A percentile compares a stretch with the other conserved stretches of the same genome.
Evolutionary conservation across 208 protist genomes (phyloP).

Genomic region (Trypanosoma caninum): DNA sequence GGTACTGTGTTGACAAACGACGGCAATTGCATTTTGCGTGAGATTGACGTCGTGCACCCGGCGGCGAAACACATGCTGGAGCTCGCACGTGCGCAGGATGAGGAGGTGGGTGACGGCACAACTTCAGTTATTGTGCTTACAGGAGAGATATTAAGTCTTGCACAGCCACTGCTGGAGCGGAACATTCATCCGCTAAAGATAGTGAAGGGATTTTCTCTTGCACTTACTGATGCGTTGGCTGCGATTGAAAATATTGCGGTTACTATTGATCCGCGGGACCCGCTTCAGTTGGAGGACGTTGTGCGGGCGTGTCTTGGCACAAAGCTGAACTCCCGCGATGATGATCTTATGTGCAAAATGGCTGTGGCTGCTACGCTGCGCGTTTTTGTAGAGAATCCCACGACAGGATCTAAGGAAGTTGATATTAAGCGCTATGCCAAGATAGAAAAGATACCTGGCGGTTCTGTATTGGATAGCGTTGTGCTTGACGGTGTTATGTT

Average conservation of each 20-base stretch:
- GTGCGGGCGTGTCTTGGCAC: slow-evolving; percentile 97
- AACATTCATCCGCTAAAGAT: slow-evolving; percentile 99
- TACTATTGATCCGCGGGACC: slow-evolving; percentile 93
- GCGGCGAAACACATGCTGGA: slow-evolving; percentile 99
- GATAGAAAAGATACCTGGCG: slow-evolving; percentile 99
- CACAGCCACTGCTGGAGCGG: slow-evolving; percentile 97
- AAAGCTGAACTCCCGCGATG: slow-evolving; percentile 98
- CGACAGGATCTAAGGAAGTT: slow-evolving; percentile 94
- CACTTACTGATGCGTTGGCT: slow-evolving; percentile 95
- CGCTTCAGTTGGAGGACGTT: slow-evolving; percentile 86
- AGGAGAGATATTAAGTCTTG: slow-evolving; percentile 97
- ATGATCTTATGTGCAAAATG: slow-evolving; percentile 96
- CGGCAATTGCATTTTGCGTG: slow-evolving; percentile 99
- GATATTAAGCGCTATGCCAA: slow-evolving; percentile 99
- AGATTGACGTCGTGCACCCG: slow-evolving; percentile 99
- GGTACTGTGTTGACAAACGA: slow-evolving; percentile 99
- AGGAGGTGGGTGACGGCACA: slow-evolving; percentile 99
- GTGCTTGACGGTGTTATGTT: slow-evolving; percentile 99
- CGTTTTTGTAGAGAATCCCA: slow-evolving; percentile 84
- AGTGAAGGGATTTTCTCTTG: slow-evolving; percentile 95
- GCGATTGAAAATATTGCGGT: slow-evolving; percentile 92
- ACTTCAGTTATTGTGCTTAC: slow-evolving; percentile 99
- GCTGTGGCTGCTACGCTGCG: slow-evolving; percentile 98
- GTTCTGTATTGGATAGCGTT: slow-evolving; percentile 96
- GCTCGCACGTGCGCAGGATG: slow-evolving; percentile 98